phyloP scores from a whole-genome alignment of 2,329 filamentous ascomycete genomes.

The Westerdykella sp. region DNA sequence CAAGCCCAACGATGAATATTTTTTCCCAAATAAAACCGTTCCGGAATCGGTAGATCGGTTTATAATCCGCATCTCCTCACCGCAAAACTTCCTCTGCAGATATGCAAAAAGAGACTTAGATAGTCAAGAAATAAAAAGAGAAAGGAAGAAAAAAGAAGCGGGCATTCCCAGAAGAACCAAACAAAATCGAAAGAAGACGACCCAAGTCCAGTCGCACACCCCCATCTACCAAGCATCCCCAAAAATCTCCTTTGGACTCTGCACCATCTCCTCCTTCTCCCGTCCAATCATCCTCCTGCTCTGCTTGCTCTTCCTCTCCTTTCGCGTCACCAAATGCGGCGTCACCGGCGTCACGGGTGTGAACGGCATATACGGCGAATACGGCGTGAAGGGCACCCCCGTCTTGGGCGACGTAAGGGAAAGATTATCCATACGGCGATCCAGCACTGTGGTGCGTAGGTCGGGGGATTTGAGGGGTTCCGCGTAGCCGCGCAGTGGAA shows the following conservation, averaged over 20 bases:
- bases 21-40: no score
- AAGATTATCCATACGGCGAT: conserved; percentile 30
- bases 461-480: conserved; percentile 24
- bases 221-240: conserved; percentile 29
- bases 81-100: not conserved
- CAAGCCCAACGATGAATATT: no score
- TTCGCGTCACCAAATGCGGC: conserved; percentile 64
- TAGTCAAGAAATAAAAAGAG: not conserved
- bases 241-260: conserved; percentile 35
- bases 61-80: no score
- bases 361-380: conserved; percentile 74
- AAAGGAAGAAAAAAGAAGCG: not conserved
- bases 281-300: conserved; percentile 59
- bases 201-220: no score
- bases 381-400: conserved; percentile 61
- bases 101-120: not conserved
- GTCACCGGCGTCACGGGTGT: conserved; percentile 70
- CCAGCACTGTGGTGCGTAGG: conserved; percentile 41
- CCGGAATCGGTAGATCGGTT: no score
- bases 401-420: conserved; percentile 45
- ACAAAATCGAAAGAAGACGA: not conserved
- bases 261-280: conserved; percentile 49
- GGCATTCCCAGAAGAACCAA: not conserved
- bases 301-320: conserved; percentile 56
- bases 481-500: conserved; percentile 34